Base-by-base conservation (phyloP, 2,329 filamentous ascomycete species). In the Penicillium sp. region DNA sequence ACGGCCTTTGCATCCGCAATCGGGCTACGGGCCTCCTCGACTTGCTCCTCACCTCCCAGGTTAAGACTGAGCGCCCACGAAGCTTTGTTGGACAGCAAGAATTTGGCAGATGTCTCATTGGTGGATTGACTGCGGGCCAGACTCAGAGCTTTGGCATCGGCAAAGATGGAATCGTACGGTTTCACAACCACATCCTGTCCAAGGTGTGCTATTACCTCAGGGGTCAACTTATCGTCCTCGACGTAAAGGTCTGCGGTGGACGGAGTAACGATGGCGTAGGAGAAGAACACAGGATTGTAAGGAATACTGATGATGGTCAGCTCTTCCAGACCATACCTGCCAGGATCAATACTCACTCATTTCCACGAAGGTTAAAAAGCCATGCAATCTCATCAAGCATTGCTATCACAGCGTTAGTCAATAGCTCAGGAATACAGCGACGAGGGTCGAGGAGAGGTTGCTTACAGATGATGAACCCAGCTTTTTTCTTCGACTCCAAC, bases 211-310 rank as follows among this genome's bases (percentile, higher is more conserved):
- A 76, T 79, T 40, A 79, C 82, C 32, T 85, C 78, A 2, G 75
- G 67, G 22, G 74, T 79, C 17, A 96, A 67, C 63, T 95, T 95
- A 10, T 77, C 75, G 9, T 81, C 76, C 56, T 96, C 84, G 41
- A 96, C 72, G 57, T 95, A 98, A 4, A 98, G 74, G 1, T 81
- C 88, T 15, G 83, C 85, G 1, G 78, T 72, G 8, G 65, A 80
- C 1, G 81, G 79, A 2, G 92, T 96, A 46, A 98, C 71, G 28
- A 92, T 76, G 30, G 90, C 90, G 57, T 96, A 98, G 11, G 90
- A 92, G 67, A 96, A 96, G 72, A 98, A 96, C 33, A 98, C 92
- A 0, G 92, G 92, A 60, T 98, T 98, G 70, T 92, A 98, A 0
- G 88, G 86, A 49, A 98, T 96, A 60, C 74, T 77, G 48, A 27